phyloP scores from a whole-genome alignment of 2,329 filamentous ascomycete species.

The Colletotrichum chrysophilum region DNA sequence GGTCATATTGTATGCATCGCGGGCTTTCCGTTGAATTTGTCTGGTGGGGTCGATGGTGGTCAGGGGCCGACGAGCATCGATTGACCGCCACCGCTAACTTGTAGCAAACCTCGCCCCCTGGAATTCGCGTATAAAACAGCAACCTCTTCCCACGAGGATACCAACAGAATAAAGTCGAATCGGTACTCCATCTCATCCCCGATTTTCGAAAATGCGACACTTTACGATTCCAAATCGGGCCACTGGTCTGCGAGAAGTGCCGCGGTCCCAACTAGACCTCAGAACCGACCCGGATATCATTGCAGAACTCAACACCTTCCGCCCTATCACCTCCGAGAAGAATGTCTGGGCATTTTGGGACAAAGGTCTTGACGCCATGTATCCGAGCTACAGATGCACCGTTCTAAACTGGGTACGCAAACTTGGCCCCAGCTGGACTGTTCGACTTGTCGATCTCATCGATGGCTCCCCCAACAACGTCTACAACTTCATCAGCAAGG shows the following conservation, averaged over 20 bases:
- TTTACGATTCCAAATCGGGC: constrained; percentile 28
- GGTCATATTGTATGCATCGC: neutral
- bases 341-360: constrained; percentile 54
- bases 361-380: constrained; percentile 39
- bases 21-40: neutral
- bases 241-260: constrained; percentile 23
- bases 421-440: constrained; percentile 42
- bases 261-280: constrained; percentile 28
- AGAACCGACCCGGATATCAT: constrained; percentile 36
- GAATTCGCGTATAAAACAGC: neutral
- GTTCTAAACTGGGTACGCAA: constrained; percentile 47
- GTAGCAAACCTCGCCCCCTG: neutral
- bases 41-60: neutral
- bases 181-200: neutral
- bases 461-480: constrained; percentile 37
- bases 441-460: constrained; percentile 42
- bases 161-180: neutral
- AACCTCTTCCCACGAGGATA: neutral
- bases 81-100: neutral
- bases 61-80: neutral
- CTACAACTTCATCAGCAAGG: constrained; percentile 35
- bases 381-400: constrained; percentile 39
- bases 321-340: constrained; percentile 41
- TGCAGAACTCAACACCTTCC: constrained; percentile 29
- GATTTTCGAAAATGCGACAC: neutral